Evolutionary conservation across 2,329 filamentous ascomycete genomes (phyloP).

Genomic region (Hypoxylon sp.): DNA sequence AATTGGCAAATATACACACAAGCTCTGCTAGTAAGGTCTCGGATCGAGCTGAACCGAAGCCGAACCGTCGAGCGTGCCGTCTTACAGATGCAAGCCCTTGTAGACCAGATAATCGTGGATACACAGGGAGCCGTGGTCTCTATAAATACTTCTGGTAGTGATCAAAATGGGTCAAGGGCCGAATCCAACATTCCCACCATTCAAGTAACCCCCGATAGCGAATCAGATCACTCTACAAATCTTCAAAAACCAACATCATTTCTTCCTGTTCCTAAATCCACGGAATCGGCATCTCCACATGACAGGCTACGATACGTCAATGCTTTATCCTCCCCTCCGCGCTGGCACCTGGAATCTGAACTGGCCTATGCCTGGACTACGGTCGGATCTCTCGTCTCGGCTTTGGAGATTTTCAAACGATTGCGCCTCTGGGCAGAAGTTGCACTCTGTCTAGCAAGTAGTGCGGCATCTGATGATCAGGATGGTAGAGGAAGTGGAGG

Average conservation of each 20-base stretch:
- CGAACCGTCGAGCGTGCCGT: conserved; percentile 90
- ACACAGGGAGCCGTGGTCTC: conserved; percentile 59
- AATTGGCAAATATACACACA: conserved; percentile 99
- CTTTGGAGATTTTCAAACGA: conserved; percentile 95
- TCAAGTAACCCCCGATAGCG: conserved; percentile 56
- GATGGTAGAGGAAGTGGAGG: conserved; percentile 66
- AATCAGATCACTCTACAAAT: conserved; percentile 28
- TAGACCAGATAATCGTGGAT: conserved; percentile 94
- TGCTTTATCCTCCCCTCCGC: conserved; percentile 82
- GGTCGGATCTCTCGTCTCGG: conserved; percentile 87
- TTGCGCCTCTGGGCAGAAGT: conserved; percentile 95
- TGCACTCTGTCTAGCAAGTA: conserved; percentile 84
- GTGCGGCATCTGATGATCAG: conserved; percentile 68
- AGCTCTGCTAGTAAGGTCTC: conserved; percentile 86
- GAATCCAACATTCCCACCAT: conserved; percentile 60
- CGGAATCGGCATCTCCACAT: conserved; percentile 81
- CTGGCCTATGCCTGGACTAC: conserved; percentile 92
- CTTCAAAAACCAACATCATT: conserved; percentile 76
- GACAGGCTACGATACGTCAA: conserved; percentile 87
- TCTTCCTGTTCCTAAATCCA: conserved; percentile 78
- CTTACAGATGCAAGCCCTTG: conserved; percentile 91
- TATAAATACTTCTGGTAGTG: conserved; percentile 42
- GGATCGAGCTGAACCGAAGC: conserved; percentile 89
- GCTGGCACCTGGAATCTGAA: conserved; percentile 96
- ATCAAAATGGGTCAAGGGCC: conserved; percentile 38